Conservation (phyloP, 2,329 filamentous ascomycete species). For the Trichophyton equinum region DNA sequence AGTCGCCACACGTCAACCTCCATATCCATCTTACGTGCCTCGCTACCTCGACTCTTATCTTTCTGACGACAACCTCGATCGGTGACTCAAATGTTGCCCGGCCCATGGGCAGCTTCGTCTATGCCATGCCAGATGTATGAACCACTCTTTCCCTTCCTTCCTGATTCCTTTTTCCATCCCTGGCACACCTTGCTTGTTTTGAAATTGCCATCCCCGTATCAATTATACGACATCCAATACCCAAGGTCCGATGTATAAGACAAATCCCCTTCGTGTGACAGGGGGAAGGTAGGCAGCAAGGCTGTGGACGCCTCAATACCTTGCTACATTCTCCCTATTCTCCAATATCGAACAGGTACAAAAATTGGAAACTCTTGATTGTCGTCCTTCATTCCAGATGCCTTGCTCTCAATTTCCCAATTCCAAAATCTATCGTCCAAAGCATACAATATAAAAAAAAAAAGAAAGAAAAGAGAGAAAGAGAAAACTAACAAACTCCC, state of each 20-base stretch:
- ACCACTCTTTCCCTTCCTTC: background rate
- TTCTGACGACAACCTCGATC: slow-evolving; percentile 43
- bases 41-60: slow-evolving; percentile 42
- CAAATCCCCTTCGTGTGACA: background rate
- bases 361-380: background rate
- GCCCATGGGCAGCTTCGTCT: slow-evolving; percentile 78
- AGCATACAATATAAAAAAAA: background rate
- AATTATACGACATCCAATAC: background rate
- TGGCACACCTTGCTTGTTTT: background rate
- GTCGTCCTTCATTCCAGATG: background rate
- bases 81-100: slow-evolving; percentile 32
- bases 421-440: background rate
- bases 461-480: background rate
- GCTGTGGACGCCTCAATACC: background rate
- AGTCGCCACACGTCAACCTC: slow-evolving; percentile 43
- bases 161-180: slow-evolving; percentile 1
- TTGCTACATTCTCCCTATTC: background rate
- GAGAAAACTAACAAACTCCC: background rate
- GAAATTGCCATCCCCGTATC: background rate
- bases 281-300: background rate
- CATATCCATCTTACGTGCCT: slow-evolving; percentile 47
- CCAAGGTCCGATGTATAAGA: background rate
- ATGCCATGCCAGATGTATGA: slow-evolving; percentile 77
- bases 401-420: background rate
- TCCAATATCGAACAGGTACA: background rate